These are phyloP conservation scores for Magnusiomyces magnusii DNA, from an alignment of 1,139 yeast genomes.

Conservation along the genomic window DNA sequence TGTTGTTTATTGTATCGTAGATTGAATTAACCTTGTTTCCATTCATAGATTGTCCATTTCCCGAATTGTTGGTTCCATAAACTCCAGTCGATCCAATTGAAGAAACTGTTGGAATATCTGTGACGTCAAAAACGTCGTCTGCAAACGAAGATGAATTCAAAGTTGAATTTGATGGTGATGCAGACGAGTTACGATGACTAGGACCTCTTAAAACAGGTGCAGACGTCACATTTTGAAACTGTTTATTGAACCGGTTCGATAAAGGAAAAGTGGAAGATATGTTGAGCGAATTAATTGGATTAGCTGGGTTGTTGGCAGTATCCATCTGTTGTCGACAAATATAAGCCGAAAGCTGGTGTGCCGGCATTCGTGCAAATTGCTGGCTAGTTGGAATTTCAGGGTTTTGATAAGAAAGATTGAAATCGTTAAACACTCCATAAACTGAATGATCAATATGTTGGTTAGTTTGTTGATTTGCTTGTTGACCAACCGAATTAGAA, in stretches of 20 bases:
- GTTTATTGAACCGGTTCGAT: neutral
- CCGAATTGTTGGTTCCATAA: neutral
- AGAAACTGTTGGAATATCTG: neutral
- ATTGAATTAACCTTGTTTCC: too few species aligned
- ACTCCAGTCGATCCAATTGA: neutral
- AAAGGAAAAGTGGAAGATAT: neutral
- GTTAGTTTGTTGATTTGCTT: conserved; percentile 1
- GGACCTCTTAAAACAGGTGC: too few species aligned
- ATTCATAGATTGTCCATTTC: too few species aligned
- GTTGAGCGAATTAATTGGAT: neutral
- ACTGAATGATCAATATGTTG: neutral
- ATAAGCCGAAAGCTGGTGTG: neutral
- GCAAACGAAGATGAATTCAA: neutral
- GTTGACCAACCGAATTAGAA: neutral
- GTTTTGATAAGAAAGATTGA: neutral
- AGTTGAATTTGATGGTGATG: neutral
- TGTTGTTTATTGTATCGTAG: neutral
- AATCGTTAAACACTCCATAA: neutral
- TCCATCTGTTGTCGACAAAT: neutral
- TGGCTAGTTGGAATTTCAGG: neutral
- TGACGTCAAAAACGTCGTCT: neutral
- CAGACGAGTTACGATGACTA: neutral
- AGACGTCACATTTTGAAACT: too few species aligned
- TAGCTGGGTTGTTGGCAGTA: neutral
- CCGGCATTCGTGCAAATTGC: neutral